These are phyloP conservation scores for Oxyria digyna DNA, from an alignment of 148 eudicot genomes.

Conservation along the genomic window DNA sequence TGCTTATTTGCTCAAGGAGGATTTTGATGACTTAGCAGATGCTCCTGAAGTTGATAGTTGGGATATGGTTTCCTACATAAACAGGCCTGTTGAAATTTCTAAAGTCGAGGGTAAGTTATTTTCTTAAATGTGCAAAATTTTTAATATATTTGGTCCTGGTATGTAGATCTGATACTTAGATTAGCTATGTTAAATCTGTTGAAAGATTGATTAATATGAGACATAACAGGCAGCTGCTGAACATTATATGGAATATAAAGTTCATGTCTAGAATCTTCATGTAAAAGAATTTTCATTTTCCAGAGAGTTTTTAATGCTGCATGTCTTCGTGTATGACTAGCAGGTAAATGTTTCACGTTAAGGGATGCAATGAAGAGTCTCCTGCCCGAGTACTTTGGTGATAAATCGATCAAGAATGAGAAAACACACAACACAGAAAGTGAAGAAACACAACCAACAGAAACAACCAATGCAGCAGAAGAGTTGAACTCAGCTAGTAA, in stretches of 20 bases:
- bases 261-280: background rate
- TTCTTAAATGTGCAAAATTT: background rate
- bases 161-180: background rate
- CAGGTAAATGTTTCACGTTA: slow-evolving; percentile 69
- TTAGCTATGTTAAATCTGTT: background rate
- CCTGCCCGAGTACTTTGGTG: slow-evolving; percentile 52
- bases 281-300: background rate
- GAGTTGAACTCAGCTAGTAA: slow-evolving; percentile 19
- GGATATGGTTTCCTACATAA: slow-evolving; percentile 74
- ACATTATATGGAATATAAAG: background rate
- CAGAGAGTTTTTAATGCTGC: background rate
- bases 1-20: slow-evolving; percentile 35
- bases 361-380: slow-evolving; percentile 60
- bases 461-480: slow-evolving; percentile 21
- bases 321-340: slow-evolving; percentile 4
- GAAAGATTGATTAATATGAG: background rate
- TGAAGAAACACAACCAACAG: slow-evolving; percentile 20
- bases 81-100: slow-evolving; percentile 65
- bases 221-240: background rate
- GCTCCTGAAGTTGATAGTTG: slow-evolving; percentile 62
- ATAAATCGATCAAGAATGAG: slow-evolving; percentile 14
- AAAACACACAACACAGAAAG: slow-evolving; percentile 15
- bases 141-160: background rate
- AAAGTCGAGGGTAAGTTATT: slow-evolving; percentile 43
- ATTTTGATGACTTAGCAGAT: slow-evolving; percentile 61